Percentiles rank a stretch among this genome's conserved stretches.
Evolutionary conservation across 2,329 filamentous ascomycete genomes (phyloP).

Genomic region (Cytospora schulzeri): DNA sequence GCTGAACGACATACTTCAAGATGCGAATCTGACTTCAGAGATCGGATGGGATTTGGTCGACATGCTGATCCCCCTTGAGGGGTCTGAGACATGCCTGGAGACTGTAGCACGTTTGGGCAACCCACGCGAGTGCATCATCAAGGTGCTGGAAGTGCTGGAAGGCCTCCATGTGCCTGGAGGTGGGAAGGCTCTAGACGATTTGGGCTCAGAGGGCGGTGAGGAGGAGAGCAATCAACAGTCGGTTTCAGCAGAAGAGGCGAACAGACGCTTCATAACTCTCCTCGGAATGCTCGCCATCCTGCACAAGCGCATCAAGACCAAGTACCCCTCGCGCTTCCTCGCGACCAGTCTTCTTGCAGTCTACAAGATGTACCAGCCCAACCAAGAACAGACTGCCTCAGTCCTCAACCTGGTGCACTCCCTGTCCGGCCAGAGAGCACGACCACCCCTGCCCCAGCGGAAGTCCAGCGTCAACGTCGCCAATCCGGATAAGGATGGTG

Average conservation of each 20-base stretch:
- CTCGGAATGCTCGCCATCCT: constrained; percentile 73
- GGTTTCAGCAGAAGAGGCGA: constrained; percentile 19
- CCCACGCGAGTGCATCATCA: constrained; percentile 78
- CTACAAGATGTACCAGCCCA: constrained; percentile 64
- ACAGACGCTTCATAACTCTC: constrained; percentile 65
- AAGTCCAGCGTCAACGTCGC: constrained; percentile 60
- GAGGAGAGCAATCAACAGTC: constrained; percentile 9
- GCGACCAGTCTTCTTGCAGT: constrained; percentile 76
- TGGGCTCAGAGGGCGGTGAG: constrained; percentile 26
- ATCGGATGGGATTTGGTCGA: constrained; percentile 86
- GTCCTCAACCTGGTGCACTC: constrained; percentile 72
- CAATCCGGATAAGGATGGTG: constrained; percentile 57
- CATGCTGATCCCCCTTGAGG: constrained; percentile 68
- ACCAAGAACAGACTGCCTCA: constrained; percentile 68
- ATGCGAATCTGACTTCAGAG: constrained; percentile 72
- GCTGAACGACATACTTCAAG: constrained; percentile 58
- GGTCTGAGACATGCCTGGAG: constrained; percentile 70
- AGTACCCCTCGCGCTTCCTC: constrained; percentile 76
- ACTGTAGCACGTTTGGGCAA: constrained; percentile 78
- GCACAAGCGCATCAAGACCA: constrained; percentile 74
- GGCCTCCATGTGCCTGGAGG: constrained; percentile 52
- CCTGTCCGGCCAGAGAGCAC: constrained; percentile 53
- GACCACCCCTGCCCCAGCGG: constrained; percentile 63
- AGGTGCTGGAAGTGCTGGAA: constrained; percentile 74
- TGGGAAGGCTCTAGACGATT: constrained; percentile 31